Evolutionary conservation across 164 flowering plant species (phyloP).

Genomic region (Cinnamomum chago): DNA sequence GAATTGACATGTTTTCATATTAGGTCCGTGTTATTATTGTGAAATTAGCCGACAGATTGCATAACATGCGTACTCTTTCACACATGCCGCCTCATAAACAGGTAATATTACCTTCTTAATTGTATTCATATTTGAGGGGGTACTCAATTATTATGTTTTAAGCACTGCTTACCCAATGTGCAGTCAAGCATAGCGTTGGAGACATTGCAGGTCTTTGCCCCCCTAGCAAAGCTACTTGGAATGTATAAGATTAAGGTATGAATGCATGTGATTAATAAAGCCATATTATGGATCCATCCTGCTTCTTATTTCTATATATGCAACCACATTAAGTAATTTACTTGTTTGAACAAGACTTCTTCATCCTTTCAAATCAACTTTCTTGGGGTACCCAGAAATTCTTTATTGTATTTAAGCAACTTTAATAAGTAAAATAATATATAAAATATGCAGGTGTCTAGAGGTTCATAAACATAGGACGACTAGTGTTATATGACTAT

Average conservation of each 20-base stretch:
- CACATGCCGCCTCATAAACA: constrained; percentile 98
- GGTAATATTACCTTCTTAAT: constrained; percentile 31
- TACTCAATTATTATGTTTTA: constrained; percentile 5
- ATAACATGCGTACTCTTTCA: constrained; percentile 97
- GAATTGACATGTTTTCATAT: constrained; percentile 2
- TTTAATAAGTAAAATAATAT: not conserved
- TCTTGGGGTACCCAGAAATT: not conserved
- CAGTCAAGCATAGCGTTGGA: constrained; percentile 92
- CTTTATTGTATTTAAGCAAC: not conserved
- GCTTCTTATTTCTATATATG: not conserved
- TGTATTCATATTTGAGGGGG: constrained; percentile 1
- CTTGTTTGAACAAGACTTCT: too few relatives aligned
- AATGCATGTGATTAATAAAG: not conserved
- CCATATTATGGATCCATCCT: not conserved
- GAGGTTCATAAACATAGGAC: too few relatives aligned
- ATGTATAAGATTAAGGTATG: constrained; percentile 96
- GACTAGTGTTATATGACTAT: too few relatives aligned
- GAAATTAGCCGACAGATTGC: constrained; percentile 97
- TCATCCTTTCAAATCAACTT: too few relatives aligned
- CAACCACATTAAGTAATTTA: not conserved
- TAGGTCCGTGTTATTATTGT: constrained; percentile 99
- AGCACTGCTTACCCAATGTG: constrained; percentile 9
- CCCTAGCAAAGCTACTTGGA: constrained; percentile 90
- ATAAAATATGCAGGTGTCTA: not conserved
- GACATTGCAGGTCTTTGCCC: constrained; percentile 98